Conservation (phyloP, 768 basidiomycete species). For the Termitomyces titanicus region DNA sequence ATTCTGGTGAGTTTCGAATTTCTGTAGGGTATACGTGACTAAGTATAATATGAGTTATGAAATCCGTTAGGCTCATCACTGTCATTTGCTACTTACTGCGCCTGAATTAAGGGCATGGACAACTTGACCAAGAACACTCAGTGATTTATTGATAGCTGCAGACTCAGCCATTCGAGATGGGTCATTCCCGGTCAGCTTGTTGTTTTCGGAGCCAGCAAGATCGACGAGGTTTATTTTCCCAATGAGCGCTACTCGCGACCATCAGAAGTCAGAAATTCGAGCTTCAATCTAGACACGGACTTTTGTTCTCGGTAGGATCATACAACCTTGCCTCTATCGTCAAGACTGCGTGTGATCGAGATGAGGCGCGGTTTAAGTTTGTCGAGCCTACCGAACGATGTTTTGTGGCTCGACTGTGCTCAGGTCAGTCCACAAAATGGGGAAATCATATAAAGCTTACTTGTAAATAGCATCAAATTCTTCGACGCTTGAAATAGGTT, state of each 20-base stretch:
- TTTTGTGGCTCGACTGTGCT: slow-evolving; percentile 58
- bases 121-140: slow-evolving; percentile 85
- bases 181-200: slow-evolving; percentile 88
- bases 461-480: slow-evolving; percentile 46
- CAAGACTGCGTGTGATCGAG: slow-evolving; percentile 85
- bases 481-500: slow-evolving; percentile 34
- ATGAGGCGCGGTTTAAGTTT: slow-evolving; percentile 79
- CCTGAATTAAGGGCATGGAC: slow-evolving; percentile 80
- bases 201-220: slow-evolving; percentile 89
- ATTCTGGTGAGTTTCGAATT: slow-evolving; percentile 88
- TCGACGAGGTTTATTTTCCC: slow-evolving; percentile 88
- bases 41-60: not conserved
- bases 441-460: slow-evolving; percentile 23
- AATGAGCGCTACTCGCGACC: slow-evolving; percentile 43
- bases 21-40: slow-evolving; percentile 84
- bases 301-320: slow-evolving; percentile 49
- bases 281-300: slow-evolving; percentile 32
- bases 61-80: not conserved
- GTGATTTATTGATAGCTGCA: slow-evolving; percentile 84
- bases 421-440: not conserved
- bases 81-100: slow-evolving; percentile 39
- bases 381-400: slow-evolving; percentile 85
- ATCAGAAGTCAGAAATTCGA: slow-evolving; percentile 3
- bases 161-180: slow-evolving; percentile 85
- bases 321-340: slow-evolving; percentile 65